Conservation (phyloP, 257 asterid genomes). For the Scutellaria barbata region DNA sequence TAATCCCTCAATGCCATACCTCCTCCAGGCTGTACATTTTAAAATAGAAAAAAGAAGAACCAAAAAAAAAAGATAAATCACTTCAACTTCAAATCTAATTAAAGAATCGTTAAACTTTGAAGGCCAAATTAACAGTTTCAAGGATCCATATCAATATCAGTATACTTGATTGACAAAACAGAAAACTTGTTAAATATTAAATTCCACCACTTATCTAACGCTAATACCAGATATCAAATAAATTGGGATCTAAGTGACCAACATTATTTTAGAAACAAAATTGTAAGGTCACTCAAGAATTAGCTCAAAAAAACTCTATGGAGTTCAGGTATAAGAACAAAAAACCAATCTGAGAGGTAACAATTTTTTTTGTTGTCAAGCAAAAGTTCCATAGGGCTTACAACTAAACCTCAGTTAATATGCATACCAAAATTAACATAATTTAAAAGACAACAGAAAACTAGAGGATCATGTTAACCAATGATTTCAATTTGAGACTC, state of each 20-base stretch:
- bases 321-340: background rate
- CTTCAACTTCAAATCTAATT: background rate
- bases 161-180: background rate
- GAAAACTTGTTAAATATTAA: background rate
- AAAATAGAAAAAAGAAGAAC: background rate
- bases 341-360: constrained; percentile 5
- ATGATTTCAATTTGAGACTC: background rate
- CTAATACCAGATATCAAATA: background rate
- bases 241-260: background rate
- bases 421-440: background rate
- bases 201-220: background rate
- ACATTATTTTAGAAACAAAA: background rate
- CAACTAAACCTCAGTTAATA: background rate
- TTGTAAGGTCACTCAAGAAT: background rate
- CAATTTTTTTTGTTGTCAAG: background rate
- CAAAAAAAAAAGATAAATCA: background rate
- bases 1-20: background rate
- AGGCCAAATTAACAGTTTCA: constrained; percentile 8
- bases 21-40: constrained; percentile 16
- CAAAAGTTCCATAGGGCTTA: background rate
- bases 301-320: background rate
- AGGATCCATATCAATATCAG: background rate
- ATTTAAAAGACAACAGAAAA: background rate
- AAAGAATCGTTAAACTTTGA: background rate
- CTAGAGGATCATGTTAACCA: background rate